A percentile compares a stretch with the other conserved stretches of the same genome.
phyloP scores from a whole-genome alignment of 352 stramenopile species.

The Phytophthora cactorum region DNA sequence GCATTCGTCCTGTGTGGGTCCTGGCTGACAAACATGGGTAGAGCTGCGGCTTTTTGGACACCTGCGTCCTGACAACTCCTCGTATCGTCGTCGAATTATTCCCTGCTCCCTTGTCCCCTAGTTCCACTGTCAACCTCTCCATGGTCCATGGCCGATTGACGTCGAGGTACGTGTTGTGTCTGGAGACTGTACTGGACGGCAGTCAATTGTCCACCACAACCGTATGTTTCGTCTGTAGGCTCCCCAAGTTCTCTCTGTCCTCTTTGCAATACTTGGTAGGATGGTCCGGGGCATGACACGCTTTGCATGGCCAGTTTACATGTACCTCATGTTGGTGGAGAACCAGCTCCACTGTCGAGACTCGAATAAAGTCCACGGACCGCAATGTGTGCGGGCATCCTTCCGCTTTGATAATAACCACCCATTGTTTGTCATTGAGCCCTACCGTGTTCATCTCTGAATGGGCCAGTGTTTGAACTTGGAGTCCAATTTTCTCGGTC shows the following conservation, averaged over 20 bases:
- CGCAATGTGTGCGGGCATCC: not conserved
- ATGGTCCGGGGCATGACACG: not conserved
- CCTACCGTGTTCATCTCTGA: not conserved
- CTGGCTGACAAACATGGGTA: too few species aligned
- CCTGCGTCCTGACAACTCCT: too few species aligned
- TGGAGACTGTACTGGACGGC: too few species aligned
- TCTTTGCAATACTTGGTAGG: not conserved
- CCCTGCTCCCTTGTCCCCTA: too few species aligned
- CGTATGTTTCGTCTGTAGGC: not conserved
- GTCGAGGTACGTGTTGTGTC: too few species aligned
- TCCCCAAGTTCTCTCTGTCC: not conserved
- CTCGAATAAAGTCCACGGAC: not conserved
- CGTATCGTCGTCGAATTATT: too few species aligned
- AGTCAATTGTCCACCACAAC: not conserved
- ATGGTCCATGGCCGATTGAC: too few species aligned
- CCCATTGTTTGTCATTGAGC: conserved; percentile 10
- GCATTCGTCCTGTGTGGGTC: too few species aligned
- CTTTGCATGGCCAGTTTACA: not conserved
- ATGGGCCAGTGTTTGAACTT: conserved; percentile 6
- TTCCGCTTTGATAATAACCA: not conserved
- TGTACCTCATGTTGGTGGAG: conserved; percentile 1
- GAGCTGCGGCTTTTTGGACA: not conserved
- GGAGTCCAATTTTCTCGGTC: not conserved
- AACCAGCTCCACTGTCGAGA: not conserved
- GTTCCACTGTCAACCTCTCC: too few species aligned